Base-by-base conservation (phyloP, 2,329 filamentous ascomycete species). In the Colletotrichum liaoningense region DNA sequence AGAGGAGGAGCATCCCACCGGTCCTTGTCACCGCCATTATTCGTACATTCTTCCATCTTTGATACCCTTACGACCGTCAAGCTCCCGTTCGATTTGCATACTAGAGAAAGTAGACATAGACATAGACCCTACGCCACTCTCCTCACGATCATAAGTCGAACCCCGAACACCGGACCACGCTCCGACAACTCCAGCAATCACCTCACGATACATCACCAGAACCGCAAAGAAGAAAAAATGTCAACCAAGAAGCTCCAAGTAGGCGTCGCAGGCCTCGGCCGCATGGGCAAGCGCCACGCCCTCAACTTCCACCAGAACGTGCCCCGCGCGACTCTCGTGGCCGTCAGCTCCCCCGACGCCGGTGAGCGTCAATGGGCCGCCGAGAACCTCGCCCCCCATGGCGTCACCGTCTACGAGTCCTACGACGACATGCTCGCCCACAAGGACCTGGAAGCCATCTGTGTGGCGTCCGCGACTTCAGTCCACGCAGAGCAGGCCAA, bases 401-500 rank as follows among this genome's bases (percentile, higher is more conserved):
- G 84, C n/a, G 83, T 88, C 11, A 80, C 77, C 0, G 76, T 87
- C 3, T 88, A 87, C 77, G 78, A 79, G 9, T 76, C 84, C 75
- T 88, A 87, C 76, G 81, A 85, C 33, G 82, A 86, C 75, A 86
- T 88, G 83, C 79, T 89, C 63, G 73, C 77, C 58, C 78, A 81
- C 57, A n/a, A 65, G 9, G 84, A 83, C 0, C 78, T 72, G 9
- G 57, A 86, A 70, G 86, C 86, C 12, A 83, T 88, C 1, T 81
- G 85, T 9, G 79, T 85, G 38, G 79, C 80, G 8, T 82, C 80
- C 69, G 76, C 85, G 0, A 88, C 88, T 14, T 88, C 88, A 0
- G 89, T 87, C 14, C 90, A 92, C 75, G 89, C 89, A 0, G 83
- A 89, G 75, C 87, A 91, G 75, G 85, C 89, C 1, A 88, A 90